These are phyloP conservation scores for Glomus cerebriforme DNA, from an alignment of 192 early-diverging fungal species.

Conservation along the genomic window DNA sequence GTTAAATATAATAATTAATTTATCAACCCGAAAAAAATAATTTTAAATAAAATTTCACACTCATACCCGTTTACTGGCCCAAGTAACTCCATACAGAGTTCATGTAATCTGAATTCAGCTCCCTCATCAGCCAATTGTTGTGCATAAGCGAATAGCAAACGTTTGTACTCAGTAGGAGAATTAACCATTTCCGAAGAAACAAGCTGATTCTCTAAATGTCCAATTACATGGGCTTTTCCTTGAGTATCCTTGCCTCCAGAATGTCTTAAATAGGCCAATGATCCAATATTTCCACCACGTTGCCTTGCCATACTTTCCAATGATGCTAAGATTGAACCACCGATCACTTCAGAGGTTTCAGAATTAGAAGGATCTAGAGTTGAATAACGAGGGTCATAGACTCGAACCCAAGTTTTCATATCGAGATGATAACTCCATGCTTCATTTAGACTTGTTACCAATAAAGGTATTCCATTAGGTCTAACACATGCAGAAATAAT, in stretches of 20 bases:
- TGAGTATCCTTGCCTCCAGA: slow-evolving; percentile 22
- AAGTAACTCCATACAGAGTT: slow-evolving; percentile 67
- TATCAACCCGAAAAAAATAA: no score
- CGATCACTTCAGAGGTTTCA: slow-evolving; percentile 21
- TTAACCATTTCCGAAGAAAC: slow-evolving; percentile 52
- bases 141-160: slow-evolving; percentile 65
- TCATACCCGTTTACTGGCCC: slow-evolving; percentile 57
- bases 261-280: slow-evolving; percentile 36
- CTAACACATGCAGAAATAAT: slow-evolving; percentile 60
- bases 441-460: slow-evolving; percentile 63
- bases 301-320: slow-evolving; percentile 33
- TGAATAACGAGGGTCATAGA: slow-evolving; percentile 61
- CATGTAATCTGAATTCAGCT: slow-evolving; percentile 59
- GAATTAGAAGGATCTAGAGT: slow-evolving; percentile 50
- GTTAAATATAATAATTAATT: slow-evolving; percentile 28
- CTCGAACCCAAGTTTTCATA: slow-evolving; percentile 69
- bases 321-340: slow-evolving; percentile 32
- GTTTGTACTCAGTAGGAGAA: slow-evolving; percentile 58
- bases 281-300: slow-evolving; percentile 32
- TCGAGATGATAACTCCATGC: slow-evolving; percentile 64
- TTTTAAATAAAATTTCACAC: slow-evolving; percentile 35
- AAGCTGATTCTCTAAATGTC: slow-evolving; percentile 62
- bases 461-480: slow-evolving; percentile 63
- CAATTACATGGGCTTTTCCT: slow-evolving; percentile 44
- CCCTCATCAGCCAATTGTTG: slow-evolving; percentile 67